Conservation (phyloP, 352 stramenopile species). For the Peronosclerospora sorghi region DNA sequence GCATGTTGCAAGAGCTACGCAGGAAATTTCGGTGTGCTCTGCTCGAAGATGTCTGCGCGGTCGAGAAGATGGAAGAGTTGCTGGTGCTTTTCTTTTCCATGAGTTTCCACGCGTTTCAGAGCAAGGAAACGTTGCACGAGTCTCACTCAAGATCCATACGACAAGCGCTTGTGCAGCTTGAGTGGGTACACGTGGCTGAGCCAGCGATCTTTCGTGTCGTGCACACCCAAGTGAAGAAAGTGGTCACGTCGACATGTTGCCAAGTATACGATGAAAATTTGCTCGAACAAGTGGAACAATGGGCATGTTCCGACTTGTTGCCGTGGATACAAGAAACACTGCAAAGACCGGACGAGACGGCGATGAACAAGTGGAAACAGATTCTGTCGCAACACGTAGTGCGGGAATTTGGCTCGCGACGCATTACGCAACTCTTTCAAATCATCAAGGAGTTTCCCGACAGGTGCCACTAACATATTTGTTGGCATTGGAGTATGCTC, state of each 20-base stretch:
- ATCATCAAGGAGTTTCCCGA: constrained; percentile 96
- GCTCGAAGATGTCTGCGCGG: constrained; percentile 30
- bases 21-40: constrained; percentile 38
- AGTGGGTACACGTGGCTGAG: constrained; percentile 45
- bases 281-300: constrained; percentile 36
- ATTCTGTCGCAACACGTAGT: constrained; percentile 40
- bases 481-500: background rate
- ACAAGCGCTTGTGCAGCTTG: constrained; percentile 37
- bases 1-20: constrained; percentile 45
- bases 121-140: constrained; percentile 37
- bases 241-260: constrained; percentile 33
- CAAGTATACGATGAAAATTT: constrained; percentile 41
- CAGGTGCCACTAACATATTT: constrained; percentile 25
- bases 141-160: constrained; percentile 42
- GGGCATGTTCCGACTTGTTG: constrained; percentile 37
- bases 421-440: constrained; percentile 93
- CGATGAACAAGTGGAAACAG: constrained; percentile 27
- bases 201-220: constrained; percentile 37
- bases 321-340: constrained; percentile 52
- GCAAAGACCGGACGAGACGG: constrained; percentile 10
- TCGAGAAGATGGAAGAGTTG: constrained; percentile 46
- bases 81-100: constrained; percentile 62
- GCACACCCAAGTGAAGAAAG: constrained; percentile 42
- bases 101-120: constrained; percentile 56
- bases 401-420: constrained; percentile 53